A percentile compares a stretch with the other conserved stretches of the same genome.
phyloP scores from a whole-genome alignment of 2,329 filamentous ascomycete genomes.

The Pseudomassariella vexata region DNA sequence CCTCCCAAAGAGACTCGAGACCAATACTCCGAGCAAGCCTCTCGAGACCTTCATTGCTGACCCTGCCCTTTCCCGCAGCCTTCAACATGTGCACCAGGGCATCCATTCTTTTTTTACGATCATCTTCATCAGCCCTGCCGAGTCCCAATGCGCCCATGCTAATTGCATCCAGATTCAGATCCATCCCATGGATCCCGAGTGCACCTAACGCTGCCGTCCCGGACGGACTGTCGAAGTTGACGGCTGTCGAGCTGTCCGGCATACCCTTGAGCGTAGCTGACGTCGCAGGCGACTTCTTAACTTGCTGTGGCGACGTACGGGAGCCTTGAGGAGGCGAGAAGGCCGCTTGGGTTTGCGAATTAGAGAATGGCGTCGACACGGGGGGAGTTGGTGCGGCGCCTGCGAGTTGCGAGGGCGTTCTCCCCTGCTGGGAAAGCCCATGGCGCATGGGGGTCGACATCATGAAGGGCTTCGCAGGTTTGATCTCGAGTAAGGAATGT shows the following conservation, averaged over 20 bases:
- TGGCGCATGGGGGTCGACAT: slow-evolving; percentile 30
- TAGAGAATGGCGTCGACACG: slow-evolving; percentile 62
- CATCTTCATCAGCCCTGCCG: slow-evolving; percentile 41
- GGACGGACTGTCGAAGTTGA: slow-evolving; percentile 60
- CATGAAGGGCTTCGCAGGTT: slow-evolving; percentile 4
- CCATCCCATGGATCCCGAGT: slow-evolving; percentile 44
- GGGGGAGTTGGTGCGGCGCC: slow-evolving; percentile 54
- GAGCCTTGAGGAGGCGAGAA: slow-evolving; percentile 52
- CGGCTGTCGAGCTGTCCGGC: slow-evolving; percentile 16
- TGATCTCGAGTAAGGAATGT: slow-evolving; percentile 4
- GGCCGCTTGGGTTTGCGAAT: slow-evolving; percentile 46
- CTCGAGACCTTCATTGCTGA: slow-evolving; percentile 72
- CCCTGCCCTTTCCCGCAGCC: slow-evolving; percentile 47
- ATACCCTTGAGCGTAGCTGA: slow-evolving; percentile 8
- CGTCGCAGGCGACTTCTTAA: slow-evolving; percentile 57
- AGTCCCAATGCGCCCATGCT: slow-evolving; percentile 41
- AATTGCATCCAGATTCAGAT: slow-evolving; percentile 47
- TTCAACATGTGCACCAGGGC: slow-evolving; percentile 43
- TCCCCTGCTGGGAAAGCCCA: slow-evolving; percentile 43
- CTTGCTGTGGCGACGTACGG: slow-evolving; percentile 57
- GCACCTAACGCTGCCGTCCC: slow-evolving; percentile 57
- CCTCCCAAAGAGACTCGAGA: slow-evolving; percentile 59
- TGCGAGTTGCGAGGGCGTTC: slow-evolving; percentile 41
- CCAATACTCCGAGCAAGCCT: slow-evolving; percentile 62
- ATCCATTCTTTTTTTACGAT: slow-evolving; percentile 49